phyloP scores from a whole-genome alignment of 768 basidiomycete species.

The Cystoderma amianthinum region DNA sequence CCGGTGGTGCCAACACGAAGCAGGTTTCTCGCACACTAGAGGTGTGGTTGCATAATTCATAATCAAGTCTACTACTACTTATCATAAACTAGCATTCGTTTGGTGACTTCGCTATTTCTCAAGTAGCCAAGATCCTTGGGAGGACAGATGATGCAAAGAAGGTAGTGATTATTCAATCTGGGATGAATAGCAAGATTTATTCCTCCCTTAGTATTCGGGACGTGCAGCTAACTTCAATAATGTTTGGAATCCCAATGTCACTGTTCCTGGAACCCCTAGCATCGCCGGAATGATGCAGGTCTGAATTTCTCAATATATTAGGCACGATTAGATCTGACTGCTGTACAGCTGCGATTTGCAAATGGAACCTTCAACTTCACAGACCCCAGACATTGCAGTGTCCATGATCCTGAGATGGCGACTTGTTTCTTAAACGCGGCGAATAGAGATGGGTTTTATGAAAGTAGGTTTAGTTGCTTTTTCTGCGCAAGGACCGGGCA shows the following conservation, averaged over 20 bases:
- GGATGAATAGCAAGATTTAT: not conserved
- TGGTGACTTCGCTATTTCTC: slow-evolving; percentile 57
- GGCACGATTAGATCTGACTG: not conserved
- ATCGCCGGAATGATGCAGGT: slow-evolving; percentile 61
- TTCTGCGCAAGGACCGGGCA: no score
- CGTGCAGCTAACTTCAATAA: slow-evolving; percentile 53
- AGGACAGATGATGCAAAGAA: slow-evolving; percentile 42
- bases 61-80: slow-evolving; percentile 1
- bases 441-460: slow-evolving; percentile 58
- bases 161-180: slow-evolving; percentile 18
- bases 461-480: slow-evolving; percentile 22
- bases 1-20: slow-evolving; percentile 51
- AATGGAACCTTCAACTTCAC: slow-evolving; percentile 58
- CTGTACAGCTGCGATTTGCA: slow-evolving; percentile 41
- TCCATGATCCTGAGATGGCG: slow-evolving; percentile 48
- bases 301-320: not conserved
- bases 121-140: slow-evolving; percentile 51
- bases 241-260: slow-evolving; percentile 51
- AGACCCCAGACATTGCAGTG: slow-evolving; percentile 61
- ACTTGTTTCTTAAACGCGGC: slow-evolving; percentile 55
- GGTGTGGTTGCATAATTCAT: slow-evolving; percentile 19
- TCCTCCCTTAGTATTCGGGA: slow-evolving; percentile 34
- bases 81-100: slow-evolving; percentile 42
- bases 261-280: slow-evolving; percentile 38
- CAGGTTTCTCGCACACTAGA: slow-evolving; percentile 59